These are phyloP conservation scores for Phytophthora melonis DNA, from an alignment of 352 stramenopile genomes.

Conservation along the genomic window DNA sequence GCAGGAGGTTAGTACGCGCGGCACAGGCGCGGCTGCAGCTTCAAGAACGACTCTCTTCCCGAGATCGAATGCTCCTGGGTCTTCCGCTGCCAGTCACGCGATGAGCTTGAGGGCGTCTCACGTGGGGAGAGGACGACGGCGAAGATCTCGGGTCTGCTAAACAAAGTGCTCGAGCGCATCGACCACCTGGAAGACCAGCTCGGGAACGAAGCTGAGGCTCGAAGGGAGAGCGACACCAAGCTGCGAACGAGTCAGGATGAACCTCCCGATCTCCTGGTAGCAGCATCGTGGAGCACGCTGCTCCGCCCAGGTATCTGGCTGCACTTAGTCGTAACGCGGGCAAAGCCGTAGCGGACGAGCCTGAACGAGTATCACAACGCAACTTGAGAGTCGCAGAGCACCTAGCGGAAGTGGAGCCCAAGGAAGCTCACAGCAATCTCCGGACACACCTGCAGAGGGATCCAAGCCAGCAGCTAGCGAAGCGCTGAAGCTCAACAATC, in stretches of 20 bases:
- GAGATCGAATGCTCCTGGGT: background rate
- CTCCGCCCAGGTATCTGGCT: conserved; percentile 11
- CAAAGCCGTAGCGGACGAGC: conserved; percentile 55
- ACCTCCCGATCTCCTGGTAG: conserved; percentile 5
- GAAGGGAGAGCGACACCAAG: conserved; percentile 59
- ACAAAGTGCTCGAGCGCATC: conserved; percentile 62
- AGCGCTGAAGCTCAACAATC: conserved; percentile 39
- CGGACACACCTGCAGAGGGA: conserved; percentile 4
- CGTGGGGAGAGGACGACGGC: conserved; percentile 15
- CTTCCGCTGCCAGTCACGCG: background rate
- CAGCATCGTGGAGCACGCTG: background rate
- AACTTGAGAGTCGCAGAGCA: conserved; percentile 44
- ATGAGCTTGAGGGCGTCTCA: conserved; percentile 30
- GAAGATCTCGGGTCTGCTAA: conserved; percentile 50
- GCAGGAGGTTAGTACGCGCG: conserved; percentile 68
- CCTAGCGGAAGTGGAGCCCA: conserved; percentile 13
- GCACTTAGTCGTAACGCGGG: conserved; percentile 6
- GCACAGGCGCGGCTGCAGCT: conserved; percentile 14
- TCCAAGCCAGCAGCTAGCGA: conserved; percentile 36
- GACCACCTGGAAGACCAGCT: conserved; percentile 58
- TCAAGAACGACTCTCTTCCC: conserved; percentile 6
- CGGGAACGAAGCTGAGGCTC: conserved; percentile 54
- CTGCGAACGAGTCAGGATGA: conserved; percentile 40
- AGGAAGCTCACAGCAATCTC: background rate
- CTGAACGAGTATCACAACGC: conserved; percentile 70